These are phyloP conservation scores for Kuraishia floccosa DNA, from an alignment of 805 yeast genomes.

Conservation along the genomic window DNA sequence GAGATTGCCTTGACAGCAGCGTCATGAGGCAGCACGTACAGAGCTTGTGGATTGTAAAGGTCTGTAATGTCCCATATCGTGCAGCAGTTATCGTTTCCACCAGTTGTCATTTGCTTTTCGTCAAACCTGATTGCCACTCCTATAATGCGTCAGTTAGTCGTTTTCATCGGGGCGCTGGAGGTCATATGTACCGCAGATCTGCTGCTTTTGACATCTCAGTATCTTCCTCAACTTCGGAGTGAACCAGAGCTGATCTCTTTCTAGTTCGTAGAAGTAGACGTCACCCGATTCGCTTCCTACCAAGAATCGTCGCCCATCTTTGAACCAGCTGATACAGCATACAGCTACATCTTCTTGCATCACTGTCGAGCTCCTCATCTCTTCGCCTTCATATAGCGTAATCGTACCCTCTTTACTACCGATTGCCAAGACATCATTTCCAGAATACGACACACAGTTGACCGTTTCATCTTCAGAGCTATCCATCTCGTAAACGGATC, in stretches of 20 bases:
- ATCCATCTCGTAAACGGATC: no score
- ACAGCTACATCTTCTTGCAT: constrained; percentile 26
- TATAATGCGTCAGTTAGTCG: no score
- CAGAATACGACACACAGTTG: constrained; percentile 48
- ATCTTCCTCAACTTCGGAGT: constrained; percentile 13
- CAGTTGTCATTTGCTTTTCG: constrained; percentile 54
- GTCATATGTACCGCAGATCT: constrained; percentile 37
- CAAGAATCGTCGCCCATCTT: constrained; percentile 28
- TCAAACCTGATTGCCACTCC: constrained; percentile 51
- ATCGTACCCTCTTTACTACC: constrained; percentile 52
- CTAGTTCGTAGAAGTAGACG: constrained; percentile 28
- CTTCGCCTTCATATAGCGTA: constrained; percentile 25
- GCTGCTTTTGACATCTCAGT: constrained; percentile 41
- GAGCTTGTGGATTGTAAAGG: constrained; percentile 26
- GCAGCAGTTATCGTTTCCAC: constrained; percentile 77
- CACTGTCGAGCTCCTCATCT: constrained; percentile 8
- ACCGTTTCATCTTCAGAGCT: constrained; percentile 29
- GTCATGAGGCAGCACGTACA: constrained; percentile 46
- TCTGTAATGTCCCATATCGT: constrained; percentile 60
- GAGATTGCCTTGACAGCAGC: constrained; percentile 90
- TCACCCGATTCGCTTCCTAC: constrained; percentile 62
- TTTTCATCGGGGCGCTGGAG: no score
- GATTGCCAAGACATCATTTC: constrained; percentile 32
- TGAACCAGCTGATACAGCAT: constrained; percentile 53
- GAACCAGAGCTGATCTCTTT: no score